Conservation (phyloP, 1,284 basidiomycete species). For the Ganoderma leucocontextum region DNA sequence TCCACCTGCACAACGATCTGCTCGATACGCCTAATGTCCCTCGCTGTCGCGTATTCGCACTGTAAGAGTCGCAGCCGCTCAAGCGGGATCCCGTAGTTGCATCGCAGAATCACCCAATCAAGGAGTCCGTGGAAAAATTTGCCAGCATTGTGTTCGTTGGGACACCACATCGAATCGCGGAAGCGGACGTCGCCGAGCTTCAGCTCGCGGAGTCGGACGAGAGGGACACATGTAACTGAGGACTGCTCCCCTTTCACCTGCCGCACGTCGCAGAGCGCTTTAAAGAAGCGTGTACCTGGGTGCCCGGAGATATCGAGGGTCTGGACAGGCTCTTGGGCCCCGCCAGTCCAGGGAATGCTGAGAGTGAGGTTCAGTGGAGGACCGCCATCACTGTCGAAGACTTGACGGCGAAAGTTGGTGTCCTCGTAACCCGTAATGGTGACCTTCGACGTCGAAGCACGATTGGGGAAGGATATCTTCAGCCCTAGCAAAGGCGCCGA, state of each 20-base stretch:
- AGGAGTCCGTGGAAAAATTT: neutral
- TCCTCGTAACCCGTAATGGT: neutral
- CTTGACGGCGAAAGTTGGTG: too few species aligned
- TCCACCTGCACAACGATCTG: neutral
- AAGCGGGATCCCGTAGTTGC: neutral
- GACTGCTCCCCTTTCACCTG: too few species aligned
- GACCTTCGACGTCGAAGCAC: neutral
- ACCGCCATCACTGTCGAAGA: too few species aligned
- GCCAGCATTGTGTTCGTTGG: too few species aligned
- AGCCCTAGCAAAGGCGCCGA: neutral
- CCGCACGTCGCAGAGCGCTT: neutral
- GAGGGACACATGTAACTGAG: too few species aligned
- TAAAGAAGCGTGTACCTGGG: neutral
- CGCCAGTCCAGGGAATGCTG: too few species aligned
- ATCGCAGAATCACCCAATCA: neutral
- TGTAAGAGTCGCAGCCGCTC: neutral
- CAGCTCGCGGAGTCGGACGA: neutral
- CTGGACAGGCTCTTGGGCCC: too few species aligned
- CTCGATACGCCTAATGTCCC: neutral
- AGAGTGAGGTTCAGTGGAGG: too few species aligned
- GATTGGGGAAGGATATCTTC: neutral
- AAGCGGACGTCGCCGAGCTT: neutral
- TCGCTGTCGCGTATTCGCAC: neutral
- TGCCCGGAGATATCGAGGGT: neutral
- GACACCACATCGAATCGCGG: neutral